Conservation (phyloP, 148 eudicot species). For the Rhododendron williamsianum region DNA sequence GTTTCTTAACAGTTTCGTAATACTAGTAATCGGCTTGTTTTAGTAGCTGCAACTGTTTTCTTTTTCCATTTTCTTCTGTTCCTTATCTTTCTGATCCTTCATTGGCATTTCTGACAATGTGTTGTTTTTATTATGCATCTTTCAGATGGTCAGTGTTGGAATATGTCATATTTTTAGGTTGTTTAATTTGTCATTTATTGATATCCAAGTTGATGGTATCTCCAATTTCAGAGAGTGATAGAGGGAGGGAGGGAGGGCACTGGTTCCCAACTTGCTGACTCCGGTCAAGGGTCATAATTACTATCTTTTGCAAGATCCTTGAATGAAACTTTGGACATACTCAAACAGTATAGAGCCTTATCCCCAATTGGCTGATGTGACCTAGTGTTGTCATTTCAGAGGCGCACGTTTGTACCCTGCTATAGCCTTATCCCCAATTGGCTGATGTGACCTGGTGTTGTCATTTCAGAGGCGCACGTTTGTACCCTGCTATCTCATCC, state of each 20-base stretch:
- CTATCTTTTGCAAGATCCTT: not conserved
- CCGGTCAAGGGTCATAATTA: not conserved
- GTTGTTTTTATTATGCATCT: not conserved
- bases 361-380: not conserved
- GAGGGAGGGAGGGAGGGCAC: not conserved
- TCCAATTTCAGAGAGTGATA: not conserved
- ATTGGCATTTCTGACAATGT: slow-evolving; percentile 2
- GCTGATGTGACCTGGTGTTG: too few relatives aligned
- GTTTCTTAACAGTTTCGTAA: not conserved
- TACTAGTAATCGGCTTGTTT: not conserved
- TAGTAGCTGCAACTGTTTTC: not conserved
- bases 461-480: too few relatives aligned
- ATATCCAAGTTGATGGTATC: not conserved
- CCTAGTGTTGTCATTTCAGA: not conserved
- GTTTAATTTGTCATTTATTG: not conserved
- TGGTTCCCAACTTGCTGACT: not conserved
- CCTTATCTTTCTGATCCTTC: not conserved
- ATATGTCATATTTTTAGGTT: not conserved
- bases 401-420: too few relatives aligned
- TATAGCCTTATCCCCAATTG: too few relatives aligned
- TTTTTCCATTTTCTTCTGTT: not conserved
- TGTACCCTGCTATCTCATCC: not conserved
- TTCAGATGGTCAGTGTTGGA: not conserved
- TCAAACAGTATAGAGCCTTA: not conserved
- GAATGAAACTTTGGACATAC: not conserved